Conservation (phyloP, 257 asterid genomes). For the Oldenlandia corymbosa region DNA sequence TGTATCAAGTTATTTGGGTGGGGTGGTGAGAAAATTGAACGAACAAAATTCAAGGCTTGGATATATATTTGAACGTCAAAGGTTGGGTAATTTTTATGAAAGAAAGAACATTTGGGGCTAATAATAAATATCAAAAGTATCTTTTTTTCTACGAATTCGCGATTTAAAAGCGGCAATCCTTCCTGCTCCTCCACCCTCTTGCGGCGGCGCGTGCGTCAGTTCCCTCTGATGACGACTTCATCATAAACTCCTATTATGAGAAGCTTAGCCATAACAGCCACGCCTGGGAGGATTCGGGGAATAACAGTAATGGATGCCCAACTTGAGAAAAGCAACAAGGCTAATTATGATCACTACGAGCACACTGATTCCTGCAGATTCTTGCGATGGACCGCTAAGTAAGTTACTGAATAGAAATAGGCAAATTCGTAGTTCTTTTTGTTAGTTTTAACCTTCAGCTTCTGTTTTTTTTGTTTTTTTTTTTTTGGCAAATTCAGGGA, state of each 20-base stretch:
- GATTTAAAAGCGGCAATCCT: neutral
- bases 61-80: no score
- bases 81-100: no score
- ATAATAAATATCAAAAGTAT: no score
- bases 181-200: neutral
- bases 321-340: conserved; percentile 23
- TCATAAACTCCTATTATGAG: neutral
- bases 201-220: conserved; percentile 7
- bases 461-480: neutral
- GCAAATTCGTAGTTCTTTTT: neutral
- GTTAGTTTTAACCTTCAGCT: neutral
- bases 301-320: conserved; percentile 44
- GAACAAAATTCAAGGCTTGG: no score
- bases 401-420: conserved; percentile 5
- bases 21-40: no score
- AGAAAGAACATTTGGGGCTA: no score
- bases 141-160: neutral
- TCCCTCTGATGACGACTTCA: neutral
- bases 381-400: conserved; percentile 69
- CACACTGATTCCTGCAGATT: conserved; percentile 65
- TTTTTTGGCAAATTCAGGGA: conserved; percentile 42
- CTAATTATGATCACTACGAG: conserved; percentile 42
- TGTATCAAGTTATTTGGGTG: no score
- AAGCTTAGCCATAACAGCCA: neutral
- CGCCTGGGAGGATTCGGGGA: conserved; percentile 34